Evolutionary conservation across 2,329 filamentous ascomycete genomes (phyloP), one percentile per base, ranked within the genome.

Genomic region (Botrytis aclada): DNA sequence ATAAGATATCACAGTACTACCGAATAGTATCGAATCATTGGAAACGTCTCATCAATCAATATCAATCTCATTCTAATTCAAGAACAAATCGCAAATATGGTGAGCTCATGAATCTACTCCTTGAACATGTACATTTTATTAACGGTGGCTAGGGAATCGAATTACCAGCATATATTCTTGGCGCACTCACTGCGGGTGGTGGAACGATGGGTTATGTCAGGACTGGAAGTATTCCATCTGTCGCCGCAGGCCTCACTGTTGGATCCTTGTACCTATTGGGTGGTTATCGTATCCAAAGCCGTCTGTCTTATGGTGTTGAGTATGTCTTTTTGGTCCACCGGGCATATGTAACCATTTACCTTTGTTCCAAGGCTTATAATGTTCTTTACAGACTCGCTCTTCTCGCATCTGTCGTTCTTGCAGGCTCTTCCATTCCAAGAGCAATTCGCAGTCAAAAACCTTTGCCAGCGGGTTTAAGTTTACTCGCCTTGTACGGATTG

Each of bases 151-250:
- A 80, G 79, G 81, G 80, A 75, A 83, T 87, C 76, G 84, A 86
- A 77, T 87, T 84, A 80, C 90, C 93, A 80, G 94, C 95, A 76
- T 93, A 91, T 82, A 82, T 93, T 79, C 90, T 98, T 80, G 93
- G 92, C 74, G 86, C 89, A 76, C 86, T 98, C 74, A 98, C 95
- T 73, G 94, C 95, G 69, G 87, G 92, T 73, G 96, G 96, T 78
- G 96, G 96, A 76, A 91, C 93, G 74, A 92, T 93, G 80, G 96
- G 96, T 80, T 99, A 94, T 83, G 86, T 91, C 62, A 90, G 91
- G 81, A 96, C 95, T 0, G 89, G 93, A 74, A 98, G 95, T 37
- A 82, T 97, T 67, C 95, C 95, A 54, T 97, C 94, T 20, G 87
- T 98, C 77, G 90, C 89, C 20, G 96, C 96, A 22, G 96, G 96